Evolutionary conservation across 305 asterid genomes (phyloP).

Genomic region (Andrographis paniculata): DNA sequence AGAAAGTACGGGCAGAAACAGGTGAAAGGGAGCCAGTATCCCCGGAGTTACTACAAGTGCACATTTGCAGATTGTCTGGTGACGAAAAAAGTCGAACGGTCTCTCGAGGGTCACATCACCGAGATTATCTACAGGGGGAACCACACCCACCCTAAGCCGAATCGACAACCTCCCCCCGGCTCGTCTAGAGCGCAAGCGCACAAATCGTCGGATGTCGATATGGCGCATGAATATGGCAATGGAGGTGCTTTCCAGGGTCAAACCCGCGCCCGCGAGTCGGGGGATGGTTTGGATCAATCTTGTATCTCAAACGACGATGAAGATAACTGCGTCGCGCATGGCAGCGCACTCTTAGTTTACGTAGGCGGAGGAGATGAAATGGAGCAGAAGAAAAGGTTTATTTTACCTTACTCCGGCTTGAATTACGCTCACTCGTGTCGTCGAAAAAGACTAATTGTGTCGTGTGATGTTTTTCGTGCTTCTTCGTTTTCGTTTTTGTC

Average conservation of each 20-base stretch:
- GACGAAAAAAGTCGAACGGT: conserved; percentile 54
- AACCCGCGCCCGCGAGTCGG: conserved; percentile 36
- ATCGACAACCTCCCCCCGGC: conserved; percentile 32
- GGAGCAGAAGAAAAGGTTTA: conserved; percentile 87
- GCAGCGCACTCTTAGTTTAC: conserved; percentile 61
- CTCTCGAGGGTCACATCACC: conserved; percentile 42
- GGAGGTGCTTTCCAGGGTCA: conserved; percentile 37
- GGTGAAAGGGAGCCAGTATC: conserved; percentile 50
- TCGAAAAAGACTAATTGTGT: no score
- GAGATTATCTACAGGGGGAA: conserved; percentile 54
- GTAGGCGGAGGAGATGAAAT: conserved; percentile 85
- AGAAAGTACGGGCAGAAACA: conserved; percentile 66
- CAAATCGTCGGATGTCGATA: conserved; percentile 26
- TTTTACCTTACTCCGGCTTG: no score
- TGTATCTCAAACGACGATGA: conserved; percentile 74
- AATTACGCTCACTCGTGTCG: no score
- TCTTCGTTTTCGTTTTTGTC: no score
- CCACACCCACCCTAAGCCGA: conserved; percentile 55
- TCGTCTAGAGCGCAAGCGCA: conserved; percentile 22
- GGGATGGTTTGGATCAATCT: conserved; percentile 51
- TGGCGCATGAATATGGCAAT: conserved; percentile 37
- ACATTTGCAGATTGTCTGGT: conserved; percentile 41
- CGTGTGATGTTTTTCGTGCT: no score
- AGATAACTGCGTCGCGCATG: conserved; percentile 57
- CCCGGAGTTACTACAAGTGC: conserved; percentile 63